Base-by-base conservation (phyloP, 805 yeast species). In the Suhomyces xylopsoci region DNA sequence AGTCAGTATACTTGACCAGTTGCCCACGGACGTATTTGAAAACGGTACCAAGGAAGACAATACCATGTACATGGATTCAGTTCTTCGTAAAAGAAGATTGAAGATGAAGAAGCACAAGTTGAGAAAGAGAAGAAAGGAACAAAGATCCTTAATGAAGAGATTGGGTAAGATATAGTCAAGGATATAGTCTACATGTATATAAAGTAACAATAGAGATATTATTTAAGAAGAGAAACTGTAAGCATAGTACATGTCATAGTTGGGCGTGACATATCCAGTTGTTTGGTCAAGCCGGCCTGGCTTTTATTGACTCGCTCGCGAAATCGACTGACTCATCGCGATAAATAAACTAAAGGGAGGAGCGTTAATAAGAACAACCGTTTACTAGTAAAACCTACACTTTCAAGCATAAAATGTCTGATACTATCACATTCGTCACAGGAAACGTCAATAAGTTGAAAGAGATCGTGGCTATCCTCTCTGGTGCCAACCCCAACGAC, bases 81-180 rank as follows among this genome's bases (percentile, higher is more conserved):
- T 88, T 34, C 73, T 85, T 70, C 81, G 94, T 70, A 88, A 88
- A 67, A 85, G 99, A 77, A 83, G 89, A 73, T 83, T 89, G 70
- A 93, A 91, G 81, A 94, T 94, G 97, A 94, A 93, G 83, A 90
- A 92, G 68, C 99, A 94, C 74, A 94, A 94, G 79, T 80, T 90
- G 69, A 88, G 94, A 78, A 94, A 94, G 86, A 88, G 98, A 82
- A 88, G 97, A 83, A 91, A 85, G 82, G 89, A 85, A 45, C 96
- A 92, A 71, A 82, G 96, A 70, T 87, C 94, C 14, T 77, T 86
- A 67, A 86, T 81, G 81, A 84, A 84, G 70, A 87, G 86, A 70
- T 73, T 84, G 62, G 84, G 86, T 52, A 76, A 76, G 64, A 62
- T 68, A 51, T 69, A 62, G 41, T n/a, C n/a, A 51, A 76, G 75